Conservation (phyloP, 2,329 filamentous ascomycete species). For the Fusarium staphyleae region DNA sequence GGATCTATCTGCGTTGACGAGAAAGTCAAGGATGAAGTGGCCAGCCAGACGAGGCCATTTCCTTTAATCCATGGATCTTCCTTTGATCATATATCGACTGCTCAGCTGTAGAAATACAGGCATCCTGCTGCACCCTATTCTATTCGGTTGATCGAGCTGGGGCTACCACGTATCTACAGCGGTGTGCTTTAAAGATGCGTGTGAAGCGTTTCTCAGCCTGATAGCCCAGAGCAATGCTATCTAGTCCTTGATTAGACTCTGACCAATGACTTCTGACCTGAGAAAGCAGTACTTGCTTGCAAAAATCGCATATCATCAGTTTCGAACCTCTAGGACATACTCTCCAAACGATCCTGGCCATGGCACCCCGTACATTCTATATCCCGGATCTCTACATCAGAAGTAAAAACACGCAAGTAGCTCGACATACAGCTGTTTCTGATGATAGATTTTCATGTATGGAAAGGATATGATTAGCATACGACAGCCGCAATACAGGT, state of each 20-base stretch:
- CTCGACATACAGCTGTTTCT: constrained; percentile 3
- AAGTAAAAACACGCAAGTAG: neutral
- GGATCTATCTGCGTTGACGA: constrained; percentile 12
- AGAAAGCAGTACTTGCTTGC: constrained; percentile 14
- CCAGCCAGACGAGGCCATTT: constrained; percentile 1
- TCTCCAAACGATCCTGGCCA: constrained; percentile 8
- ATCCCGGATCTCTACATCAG: constrained; percentile 1
- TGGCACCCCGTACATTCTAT: constrained; percentile 12
- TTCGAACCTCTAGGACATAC: constrained; percentile 7
- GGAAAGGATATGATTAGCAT: constrained; percentile 11
- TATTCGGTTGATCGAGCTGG: constrained; percentile 10
- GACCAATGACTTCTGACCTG: constrained; percentile 10
- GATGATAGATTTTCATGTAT: constrained; percentile 6
- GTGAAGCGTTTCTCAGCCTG: constrained; percentile 6
- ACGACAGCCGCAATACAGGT: constrained; percentile 12
- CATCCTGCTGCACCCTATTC: neutral
- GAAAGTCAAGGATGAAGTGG: neutral
- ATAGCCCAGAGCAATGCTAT: constrained; percentile 14
- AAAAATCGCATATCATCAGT: constrained; percentile 15
- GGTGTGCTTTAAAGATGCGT: constrained; percentile 10
- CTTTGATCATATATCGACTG: constrained; percentile 8
- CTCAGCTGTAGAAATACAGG: constrained; percentile 1
- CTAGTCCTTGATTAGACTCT: constrained; percentile 8
- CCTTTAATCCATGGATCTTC: constrained; percentile 1
- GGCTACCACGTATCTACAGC: constrained; percentile 3